Evolutionary conservation across 108 stramenopile species (phyloP), one percentile per base, ranked within the genome.

Genomic region (Cyclotella sp.): DNA sequence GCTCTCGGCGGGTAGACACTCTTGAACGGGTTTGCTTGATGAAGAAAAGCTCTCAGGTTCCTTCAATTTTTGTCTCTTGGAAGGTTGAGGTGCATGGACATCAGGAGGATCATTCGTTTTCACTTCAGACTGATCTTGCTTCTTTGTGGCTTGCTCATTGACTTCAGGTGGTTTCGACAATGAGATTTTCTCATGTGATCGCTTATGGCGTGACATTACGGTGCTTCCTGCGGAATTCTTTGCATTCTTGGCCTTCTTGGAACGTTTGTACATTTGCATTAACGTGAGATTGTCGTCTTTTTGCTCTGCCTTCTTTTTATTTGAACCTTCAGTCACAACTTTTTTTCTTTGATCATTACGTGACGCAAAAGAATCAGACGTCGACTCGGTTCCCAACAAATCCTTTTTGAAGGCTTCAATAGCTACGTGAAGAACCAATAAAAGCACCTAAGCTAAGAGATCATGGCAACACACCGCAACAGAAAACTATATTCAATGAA

Each of bases 221-320:
- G 55, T 21, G 0, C 24, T 26, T 26, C 8, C 3, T 21, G 24
- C 24, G 55, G 21, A 7, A 8, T 12, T 24, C 21, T 57, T 57
- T 26, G 34, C 34, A 34, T 57, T 57, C 12, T n/a, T 24, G 22
- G 55, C 8, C 24, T 21, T 26, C 24, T 57, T 57, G 12, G 55
- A 57, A 22, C 55, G 55, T 57, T 57, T 57, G 55, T 26, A 26
- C n/a, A 57, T 22, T 57, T 57, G 55, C 55, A 26, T 26, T 22
- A 26, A 3, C 0, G 55, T 19, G 22, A 57, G 55, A 57, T 57
- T 8, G 22, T 57, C 55, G n/a, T 57, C 55, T 3, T 57, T 57
- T n/a, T 49, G 47, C 3, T n/a, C n/a, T 3, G 7, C 8, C 21
- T 21, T 57, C 21, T 24, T 24, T 22, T 26, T 24, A 12, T 26